Percentiles rank a stretch among this genome's conserved stretches.
Conservation (phyloP, 768 basidiomycete genomes). For the Lyophyllum atratum region DNA sequence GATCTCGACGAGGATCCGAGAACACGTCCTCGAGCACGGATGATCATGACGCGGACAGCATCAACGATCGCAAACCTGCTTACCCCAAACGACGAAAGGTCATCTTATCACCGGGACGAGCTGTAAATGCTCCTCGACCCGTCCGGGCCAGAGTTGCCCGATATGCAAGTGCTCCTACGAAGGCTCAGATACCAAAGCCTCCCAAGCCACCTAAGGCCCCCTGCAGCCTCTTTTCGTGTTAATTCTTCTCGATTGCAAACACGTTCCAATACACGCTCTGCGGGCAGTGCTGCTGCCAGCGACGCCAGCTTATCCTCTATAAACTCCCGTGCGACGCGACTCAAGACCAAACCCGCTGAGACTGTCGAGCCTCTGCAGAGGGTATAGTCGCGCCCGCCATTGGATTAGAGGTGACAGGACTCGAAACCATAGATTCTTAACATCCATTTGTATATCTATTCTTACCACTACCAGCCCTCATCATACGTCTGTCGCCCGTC, state of each 20-base stretch:
- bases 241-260: slow-evolving; percentile 2
- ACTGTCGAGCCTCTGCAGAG: not conserved
- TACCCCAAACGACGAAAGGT: slow-evolving; percentile 36
- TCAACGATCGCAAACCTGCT: slow-evolving; percentile 21
- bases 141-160: slow-evolving; percentile 19
- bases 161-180: slow-evolving; percentile 5
- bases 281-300: not conserved
- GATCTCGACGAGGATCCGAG: slow-evolving; percentile 7
- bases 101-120: slow-evolving; percentile 17
- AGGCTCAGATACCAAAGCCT: slow-evolving; percentile 11
- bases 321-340: not conserved
- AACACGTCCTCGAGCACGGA: slow-evolving; percentile 17
- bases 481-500: not conserved
- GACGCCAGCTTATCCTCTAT: slow-evolving; percentile 7
- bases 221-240: slow-evolving; percentile 8
- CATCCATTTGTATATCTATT: slow-evolving; percentile 8
- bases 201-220: slow-evolving; percentile 3
- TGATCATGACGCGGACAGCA: slow-evolving; percentile 15
- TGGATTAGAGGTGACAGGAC: no score
- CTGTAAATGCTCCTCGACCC: slow-evolving; percentile 11
- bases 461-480: not conserved
- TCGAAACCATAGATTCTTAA: slow-evolving; percentile 6
- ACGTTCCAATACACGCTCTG: not conserved
- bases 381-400: not conserved
- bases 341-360: not conserved